Conservation (phyloP, 768 basidiomycete genomes). For the Coprinopsis cinerea region DNA sequence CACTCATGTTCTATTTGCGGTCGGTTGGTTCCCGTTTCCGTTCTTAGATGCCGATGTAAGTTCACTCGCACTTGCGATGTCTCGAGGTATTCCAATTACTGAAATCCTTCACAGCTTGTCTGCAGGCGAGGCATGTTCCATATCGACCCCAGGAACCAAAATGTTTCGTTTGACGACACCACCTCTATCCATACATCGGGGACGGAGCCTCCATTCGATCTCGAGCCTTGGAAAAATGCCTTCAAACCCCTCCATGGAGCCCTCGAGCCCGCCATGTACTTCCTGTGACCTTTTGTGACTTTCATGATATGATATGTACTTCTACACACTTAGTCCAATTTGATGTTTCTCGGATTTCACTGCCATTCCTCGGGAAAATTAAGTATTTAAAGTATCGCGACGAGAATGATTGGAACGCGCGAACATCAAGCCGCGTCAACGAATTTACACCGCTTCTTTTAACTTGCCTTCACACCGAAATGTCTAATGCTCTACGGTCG, state of each 20-base stretch:
- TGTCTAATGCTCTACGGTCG: too few relatives aligned
- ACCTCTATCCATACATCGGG: background rate
- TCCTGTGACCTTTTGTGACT: background rate
- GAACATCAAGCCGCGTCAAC: too few relatives aligned
- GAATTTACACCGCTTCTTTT: too few relatives aligned
- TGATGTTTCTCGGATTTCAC: background rate
- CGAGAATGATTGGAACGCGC: too few relatives aligned
- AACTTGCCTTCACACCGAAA: too few relatives aligned
- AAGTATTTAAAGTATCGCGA: too few relatives aligned
- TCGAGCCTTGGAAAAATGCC: background rate
- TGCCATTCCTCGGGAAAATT: too few relatives aligned
- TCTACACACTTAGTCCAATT: background rate
- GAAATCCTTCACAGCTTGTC: conserved; percentile 2
- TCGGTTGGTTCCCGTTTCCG: too few relatives aligned
- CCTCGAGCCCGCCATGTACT: background rate
- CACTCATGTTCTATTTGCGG: too few relatives aligned
- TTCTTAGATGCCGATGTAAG: conserved; percentile 11
- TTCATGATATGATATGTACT: background rate
- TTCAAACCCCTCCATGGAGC: background rate
- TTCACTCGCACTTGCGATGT: background rate
- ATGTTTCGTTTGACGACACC: background rate
- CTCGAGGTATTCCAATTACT: background rate
- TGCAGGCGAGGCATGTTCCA: conserved; percentile 8
- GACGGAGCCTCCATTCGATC: background rate
- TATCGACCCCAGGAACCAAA: background rate